Base-by-base conservation (phyloP, 495 filamentous ascomycete genomes). In the Cladorrhinum samala region DNA sequence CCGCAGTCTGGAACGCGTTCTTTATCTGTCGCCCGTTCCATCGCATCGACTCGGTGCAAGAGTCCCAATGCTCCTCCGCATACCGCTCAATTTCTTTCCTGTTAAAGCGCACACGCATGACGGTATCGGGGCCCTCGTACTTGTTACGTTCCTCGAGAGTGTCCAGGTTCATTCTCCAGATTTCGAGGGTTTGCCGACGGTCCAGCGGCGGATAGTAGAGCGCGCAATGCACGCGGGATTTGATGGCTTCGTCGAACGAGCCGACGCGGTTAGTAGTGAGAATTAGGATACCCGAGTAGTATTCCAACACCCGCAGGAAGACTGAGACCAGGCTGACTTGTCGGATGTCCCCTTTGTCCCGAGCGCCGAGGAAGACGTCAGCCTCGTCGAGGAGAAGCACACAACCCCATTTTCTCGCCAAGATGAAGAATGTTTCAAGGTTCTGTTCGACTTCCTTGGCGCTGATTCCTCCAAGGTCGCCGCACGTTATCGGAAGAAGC, bases 231-330 rank as follows among this genome's bases (percentile, higher is more conserved):
- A 81, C 77, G 1, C 79, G 69, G 0, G 72, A 76, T 54, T 73
- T 70, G 59, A 81, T 75, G 13, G 79, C 79, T 48, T 78, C 72
- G 59, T 82, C 79, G 50, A 83, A 69, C 0, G 63, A 74, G 9
- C 64, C 71, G 9, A 79, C 64, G 13, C 76, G 66, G 57, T 82
- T 82, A 2, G 78, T 80, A 0, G 80, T 82, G 9, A 83, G 62
- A 59, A 82, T 77, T 2, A 83, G 65, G 46, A 82, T 78, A 16
- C 79, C 80, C 1, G 68, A 56, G 53, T 82, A 84, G 58, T 82
- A 83, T 48, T 83, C 80, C 0, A 83, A 67, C 0, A 70, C 65
- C 4, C 80, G 71, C 2, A 83, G 67, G 52, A 84, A 83, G 3
- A 82, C 72, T 50, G 43, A 42, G 7, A 33, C 27, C 27, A 33